Conservation (phyloP, 805 yeast species). For the Hemisphaericaspora nanyangensis region DNA sequence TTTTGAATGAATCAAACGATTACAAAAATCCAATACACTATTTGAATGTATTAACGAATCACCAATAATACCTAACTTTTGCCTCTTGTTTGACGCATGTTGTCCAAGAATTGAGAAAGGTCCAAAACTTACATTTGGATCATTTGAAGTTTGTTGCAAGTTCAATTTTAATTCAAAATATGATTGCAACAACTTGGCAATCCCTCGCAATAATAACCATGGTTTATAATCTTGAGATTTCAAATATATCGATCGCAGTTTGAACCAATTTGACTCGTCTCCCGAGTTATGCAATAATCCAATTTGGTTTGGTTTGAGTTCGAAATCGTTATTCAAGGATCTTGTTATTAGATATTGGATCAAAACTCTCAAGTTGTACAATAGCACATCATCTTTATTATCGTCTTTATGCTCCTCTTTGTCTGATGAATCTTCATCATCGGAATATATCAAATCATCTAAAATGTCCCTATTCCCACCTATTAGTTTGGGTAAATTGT, state of each 20-base stretch:
- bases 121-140: slow-evolving; percentile 5
- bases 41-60: slow-evolving; percentile 17
- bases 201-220: slow-evolving; percentile 42
- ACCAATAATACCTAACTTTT: slow-evolving; percentile 19
- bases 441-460: neutral
- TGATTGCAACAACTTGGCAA: slow-evolving; percentile 24
- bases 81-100: slow-evolving; percentile 17
- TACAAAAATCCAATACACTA: slow-evolving; percentile 19
- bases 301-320: slow-evolving; percentile 5
- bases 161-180: slow-evolving; percentile 24
- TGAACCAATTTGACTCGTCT: slow-evolving; percentile 19
- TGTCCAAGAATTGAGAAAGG: slow-evolving; percentile 6
- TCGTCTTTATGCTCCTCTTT: slow-evolving; percentile 1
- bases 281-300: neutral
- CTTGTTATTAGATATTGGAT: slow-evolving; percentile 20
- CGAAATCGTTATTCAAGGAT: slow-evolving; percentile 9
- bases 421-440: slow-evolving; percentile 1
- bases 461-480: slow-evolving; percentile 12
- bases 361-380: slow-evolving; percentile 19
- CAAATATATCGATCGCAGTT: slow-evolving; percentile 19
- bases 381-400: slow-evolving; percentile 6
- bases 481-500: slow-evolving; percentile 18
- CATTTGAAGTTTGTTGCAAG: neutral
- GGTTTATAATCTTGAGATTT: slow-evolving; percentile 15
- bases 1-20: slow-evolving; percentile 19